Evolutionary conservation across 1,284 basidiomycete genomes (phyloP), one percentile per base, ranked within the genome.

Genomic region (Athelia psychrophila): DNA sequence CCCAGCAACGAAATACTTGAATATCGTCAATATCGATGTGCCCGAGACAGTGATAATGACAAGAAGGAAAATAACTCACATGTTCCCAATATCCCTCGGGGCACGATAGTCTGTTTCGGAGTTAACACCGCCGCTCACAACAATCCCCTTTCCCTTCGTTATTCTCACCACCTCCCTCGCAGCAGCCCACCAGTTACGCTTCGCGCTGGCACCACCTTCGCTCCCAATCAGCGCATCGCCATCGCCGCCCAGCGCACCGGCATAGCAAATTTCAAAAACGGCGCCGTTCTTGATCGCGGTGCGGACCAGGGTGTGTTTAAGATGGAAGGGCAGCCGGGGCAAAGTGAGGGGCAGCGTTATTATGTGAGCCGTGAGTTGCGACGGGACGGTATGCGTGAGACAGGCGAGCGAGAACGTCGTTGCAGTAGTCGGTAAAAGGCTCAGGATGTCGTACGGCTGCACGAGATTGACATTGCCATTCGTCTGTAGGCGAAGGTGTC

Each of bases 241-340:
- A 45, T 84, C 81, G 0, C 77, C 82, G 1, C 83, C 81, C 0
- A 92, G 67, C 0, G 88, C 86, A 16, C 88, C 88, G 0, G 80
- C 78, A 57, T 95, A 93, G 53, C 74, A 77, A 47, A 95, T 79
- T 65, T 95, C 93, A 60, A 95, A 94, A 0, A 86, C 85, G 0
- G 85, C 86, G 5, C 93, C 93, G 56, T 92, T 91, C 59, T 87
- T 86, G 13, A 93, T 74, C 0, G 93, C 91, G 0, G 88, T 86
- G 44, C 88, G 81, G 33, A 95, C 79, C 44, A 92, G 77, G 0
- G 90, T 92, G 56, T 92, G 87, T 61, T 91, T 92, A 57, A 95
- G 75, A 59, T 87, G 79, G 65, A 89, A 94, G 0, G 91, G 86
- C 0, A 93, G 77, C 2, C 91, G 83, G 0, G 91, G 86, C 0